Evolutionary conservation across 805 yeast species (phyloP).

Genomic region (Groenewaldozyma tartarivorans): DNA sequence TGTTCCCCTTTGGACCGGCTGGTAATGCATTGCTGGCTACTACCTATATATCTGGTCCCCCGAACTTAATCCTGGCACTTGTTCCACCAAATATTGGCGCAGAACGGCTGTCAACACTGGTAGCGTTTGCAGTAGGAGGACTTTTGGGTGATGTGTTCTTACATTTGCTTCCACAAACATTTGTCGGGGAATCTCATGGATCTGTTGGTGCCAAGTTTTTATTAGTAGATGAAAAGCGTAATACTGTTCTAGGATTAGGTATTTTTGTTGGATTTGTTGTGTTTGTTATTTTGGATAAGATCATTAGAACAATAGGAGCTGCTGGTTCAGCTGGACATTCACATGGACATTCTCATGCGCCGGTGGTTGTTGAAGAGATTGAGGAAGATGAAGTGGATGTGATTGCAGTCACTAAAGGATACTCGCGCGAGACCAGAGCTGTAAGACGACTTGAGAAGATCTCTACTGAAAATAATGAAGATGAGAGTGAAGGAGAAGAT

Average conservation of each 20-base stretch:
- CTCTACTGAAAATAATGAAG: conserved; percentile 1
- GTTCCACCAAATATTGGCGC: conserved; percentile 51
- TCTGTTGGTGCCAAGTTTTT: conserved; percentile 33
- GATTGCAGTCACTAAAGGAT: conserved; percentile 7
- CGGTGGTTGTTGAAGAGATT: conserved; percentile 9
- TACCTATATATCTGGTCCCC: conserved; percentile 54
- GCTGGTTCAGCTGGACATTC: conserved; percentile 19
- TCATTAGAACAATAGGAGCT: conserved; percentile 41
- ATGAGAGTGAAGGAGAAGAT: not conserved
- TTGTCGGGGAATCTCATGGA: conserved; percentile 39
- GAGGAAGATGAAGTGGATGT: conserved; percentile 12
- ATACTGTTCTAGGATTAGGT: conserved; percentile 41
- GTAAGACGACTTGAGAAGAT: conserved; percentile 4
- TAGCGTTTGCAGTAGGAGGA: conserved; percentile 70
- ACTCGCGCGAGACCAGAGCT: conserved; percentile 19
- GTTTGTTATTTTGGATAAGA: conserved; percentile 56
- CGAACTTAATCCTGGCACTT: conserved; percentile 45
- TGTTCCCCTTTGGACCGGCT: conserved; percentile 39
- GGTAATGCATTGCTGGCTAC: conserved; percentile 58
- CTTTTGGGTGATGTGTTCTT: conserved; percentile 65
- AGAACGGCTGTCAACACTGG: conserved; percentile 41
- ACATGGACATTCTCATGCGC: conserved; percentile 39
- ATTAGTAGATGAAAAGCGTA: conserved; percentile 42
- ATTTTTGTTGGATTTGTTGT: conserved; percentile 50
- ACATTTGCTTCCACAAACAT: conserved; percentile 63